These are phyloP conservation scores for Allium fistulosum DNA, from an alignment of 106 monocot species.

Conservation along the genomic window DNA sequence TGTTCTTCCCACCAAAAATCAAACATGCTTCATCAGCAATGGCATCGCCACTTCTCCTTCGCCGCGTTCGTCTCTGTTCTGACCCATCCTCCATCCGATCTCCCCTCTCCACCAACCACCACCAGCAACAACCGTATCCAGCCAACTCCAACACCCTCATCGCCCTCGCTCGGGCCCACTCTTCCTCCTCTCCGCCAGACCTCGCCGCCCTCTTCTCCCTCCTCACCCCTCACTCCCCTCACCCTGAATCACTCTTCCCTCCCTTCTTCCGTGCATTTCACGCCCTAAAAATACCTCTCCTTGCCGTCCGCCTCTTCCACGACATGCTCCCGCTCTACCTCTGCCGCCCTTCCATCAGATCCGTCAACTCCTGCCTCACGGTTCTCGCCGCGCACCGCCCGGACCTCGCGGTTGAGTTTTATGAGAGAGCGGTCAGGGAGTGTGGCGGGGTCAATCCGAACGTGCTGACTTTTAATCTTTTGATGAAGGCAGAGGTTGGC, in stretches of 20 bases:
- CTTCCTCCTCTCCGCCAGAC: constrained; percentile 22
- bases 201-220: constrained; percentile 19
- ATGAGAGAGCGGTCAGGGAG: constrained; percentile 16
- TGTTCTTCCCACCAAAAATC: too few species aligned
- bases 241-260: constrained; percentile 45
- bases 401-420: constrained; percentile 44
- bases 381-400: constrained; percentile 32
- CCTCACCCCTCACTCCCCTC: constrained; percentile 25
- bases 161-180: constrained; percentile 32
- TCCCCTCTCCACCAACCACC: constrained; percentile 13
- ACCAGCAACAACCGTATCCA: constrained; percentile 23
- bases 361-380: constrained; percentile 52
- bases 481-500: constrained; percentile 32
- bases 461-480: constrained; percentile 52
- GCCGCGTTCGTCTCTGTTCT: too few species aligned
- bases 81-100: not conserved
- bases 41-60: too few species aligned
- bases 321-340: constrained; percentile 27
- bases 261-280: constrained; percentile 38
- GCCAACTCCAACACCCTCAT: constrained; percentile 57
- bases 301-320: constrained; percentile 66
- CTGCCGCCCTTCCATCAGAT: constrained; percentile 33
- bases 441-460: constrained; percentile 20
- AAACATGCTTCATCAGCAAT: too few species aligned
- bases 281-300: constrained; percentile 20